Percentiles rank a stretch among this genome's conserved stretches.
phyloP scores from a whole-genome alignment of 2,329 filamentous ascomycete species.

The Aureobasidium sp. region DNA sequence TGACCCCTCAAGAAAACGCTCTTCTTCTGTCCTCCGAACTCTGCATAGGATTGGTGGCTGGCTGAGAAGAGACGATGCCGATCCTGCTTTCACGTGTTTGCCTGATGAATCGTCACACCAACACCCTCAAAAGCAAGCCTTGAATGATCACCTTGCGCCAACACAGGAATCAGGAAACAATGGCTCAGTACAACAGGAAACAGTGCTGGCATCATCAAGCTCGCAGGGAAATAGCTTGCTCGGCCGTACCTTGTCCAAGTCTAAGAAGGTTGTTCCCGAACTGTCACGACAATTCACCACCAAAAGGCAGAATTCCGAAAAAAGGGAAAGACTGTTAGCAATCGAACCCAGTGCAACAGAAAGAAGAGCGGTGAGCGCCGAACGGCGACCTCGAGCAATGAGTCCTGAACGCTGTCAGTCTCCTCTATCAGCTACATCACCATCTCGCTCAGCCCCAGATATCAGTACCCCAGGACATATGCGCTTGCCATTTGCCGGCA shows the following conservation, averaged over 20 bases:
- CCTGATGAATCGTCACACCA: background rate
- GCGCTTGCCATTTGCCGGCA: background rate
- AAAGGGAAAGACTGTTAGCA: constrained; percentile 62
- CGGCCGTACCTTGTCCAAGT: constrained; percentile 14
- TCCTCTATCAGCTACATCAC: constrained; percentile 28
- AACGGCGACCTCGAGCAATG: constrained; percentile 33
- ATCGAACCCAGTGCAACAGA: constrained; percentile 55
- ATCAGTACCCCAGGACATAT: constrained; percentile 13
- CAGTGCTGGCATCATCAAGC: background rate
- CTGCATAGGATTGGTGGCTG: constrained; percentile 33
- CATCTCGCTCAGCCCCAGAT: constrained; percentile 33
- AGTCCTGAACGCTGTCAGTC: constrained; percentile 37
- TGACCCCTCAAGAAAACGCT: constrained; percentile 27
- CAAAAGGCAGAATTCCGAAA: constrained; percentile 73
- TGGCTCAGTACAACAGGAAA: constrained; percentile 26
- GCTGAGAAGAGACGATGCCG: constrained; percentile 32
- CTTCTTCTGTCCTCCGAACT: constrained; percentile 18
- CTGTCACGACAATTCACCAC: constrained; percentile 71
- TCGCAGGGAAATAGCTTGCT: constrained; percentile 2
- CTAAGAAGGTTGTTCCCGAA: constrained; percentile 62
- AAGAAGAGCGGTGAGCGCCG: constrained; percentile 62
- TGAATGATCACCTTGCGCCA: background rate
- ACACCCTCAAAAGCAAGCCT: background rate
- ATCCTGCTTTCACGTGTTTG: constrained; percentile 17
- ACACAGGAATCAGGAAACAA: constrained; percentile 9